These are phyloP conservation scores for Leersia perrieri DNA, from an alignment of 176 grass and related monocot genomes.

Conservation along the genomic window DNA sequence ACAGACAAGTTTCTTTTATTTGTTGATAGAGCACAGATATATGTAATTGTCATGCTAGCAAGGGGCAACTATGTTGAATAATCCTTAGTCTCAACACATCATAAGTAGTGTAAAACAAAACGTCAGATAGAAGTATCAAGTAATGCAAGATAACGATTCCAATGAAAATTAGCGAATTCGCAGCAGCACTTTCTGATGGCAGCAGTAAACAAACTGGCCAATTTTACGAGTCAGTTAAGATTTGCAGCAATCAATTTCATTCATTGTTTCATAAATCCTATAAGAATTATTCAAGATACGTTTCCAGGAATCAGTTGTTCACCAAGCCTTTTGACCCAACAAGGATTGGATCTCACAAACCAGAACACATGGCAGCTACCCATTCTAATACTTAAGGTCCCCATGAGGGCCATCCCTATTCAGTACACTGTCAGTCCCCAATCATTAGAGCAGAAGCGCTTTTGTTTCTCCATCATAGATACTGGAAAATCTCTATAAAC, in stretches of 20 bases:
- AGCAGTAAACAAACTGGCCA: background rate
- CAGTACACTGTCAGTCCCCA: slow-evolving; percentile 38
- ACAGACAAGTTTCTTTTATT: background rate
- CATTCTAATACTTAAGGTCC: slow-evolving; percentile 28
- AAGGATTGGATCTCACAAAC: background rate
- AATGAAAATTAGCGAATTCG: background rate
- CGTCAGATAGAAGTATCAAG: background rate
- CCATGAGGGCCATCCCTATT: background rate
- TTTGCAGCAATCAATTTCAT: background rate
- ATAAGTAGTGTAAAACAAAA: background rate
- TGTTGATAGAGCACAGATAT: background rate
- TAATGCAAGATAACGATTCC: background rate
- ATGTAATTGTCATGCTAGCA: background rate
- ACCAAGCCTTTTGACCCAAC: slow-evolving; percentile 6
- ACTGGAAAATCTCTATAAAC: background rate
- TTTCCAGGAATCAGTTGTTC: background rate
- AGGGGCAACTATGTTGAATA: background rate
- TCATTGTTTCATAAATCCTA: background rate
- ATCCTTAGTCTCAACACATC: background rate
- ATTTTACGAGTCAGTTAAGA: background rate
- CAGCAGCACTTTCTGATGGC: background rate
- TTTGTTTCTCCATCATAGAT: background rate
- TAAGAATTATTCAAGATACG: background rate
- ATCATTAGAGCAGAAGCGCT: slow-evolving; percentile 42
- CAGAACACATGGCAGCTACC: slow-evolving; percentile 31